Evolutionary conservation across 164 flowering plant species (phyloP), one percentile per base, ranked within the genome.

Genomic region (Vitis rupestris): DNA sequence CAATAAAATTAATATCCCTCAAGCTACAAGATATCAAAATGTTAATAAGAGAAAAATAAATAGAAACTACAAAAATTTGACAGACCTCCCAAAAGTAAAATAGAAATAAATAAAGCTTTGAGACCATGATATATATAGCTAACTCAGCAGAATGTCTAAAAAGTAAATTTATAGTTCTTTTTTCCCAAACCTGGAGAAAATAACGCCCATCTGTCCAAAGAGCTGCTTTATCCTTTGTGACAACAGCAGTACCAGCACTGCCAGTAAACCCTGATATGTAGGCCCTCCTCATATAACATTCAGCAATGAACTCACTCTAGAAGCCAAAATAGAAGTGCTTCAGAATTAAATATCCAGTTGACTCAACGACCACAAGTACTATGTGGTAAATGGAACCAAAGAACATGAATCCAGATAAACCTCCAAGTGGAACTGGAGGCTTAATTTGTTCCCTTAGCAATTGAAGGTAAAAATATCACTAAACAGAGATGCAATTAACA

Each of bases 121-220:
- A 51, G 14, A 31, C 50, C 50, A 14, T 12, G 15, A 31, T 14
- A 10, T 8, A 61, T 15, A 4, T 9, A 62, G 8, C 9, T n/a
- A 2, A 14, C 6, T 3, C 48, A 11, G 11, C 27, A 9, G 9
- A n/a, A 9, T 37, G 44, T 37, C 44, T 37, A 2, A 37, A 31
- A 59, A 11, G 10, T 11, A n/a, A 50, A 27, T 5, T 44, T 30
- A 23, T 17, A 50, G 50, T 15, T 44, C 55, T 15, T 50, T 59
- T 17, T 37, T 49, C 2, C 1, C 74, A 70, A 52, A 95, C 99
- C 98, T 96, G 98, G 54, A 96, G 93, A 81, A 93, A 96, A 72
- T 96, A 96, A 16, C 99, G 90, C 17, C 98, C 99, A 77, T 93
- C 99, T 9, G 99, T 93, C 98, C 99, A 96, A 47, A 96, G 86